Percentiles rank a stretch among this genome's conserved stretches.
phyloP scores from a whole-genome alignment of 176 grass and related monocot species.

The Oryza rufipogon region DNA sequence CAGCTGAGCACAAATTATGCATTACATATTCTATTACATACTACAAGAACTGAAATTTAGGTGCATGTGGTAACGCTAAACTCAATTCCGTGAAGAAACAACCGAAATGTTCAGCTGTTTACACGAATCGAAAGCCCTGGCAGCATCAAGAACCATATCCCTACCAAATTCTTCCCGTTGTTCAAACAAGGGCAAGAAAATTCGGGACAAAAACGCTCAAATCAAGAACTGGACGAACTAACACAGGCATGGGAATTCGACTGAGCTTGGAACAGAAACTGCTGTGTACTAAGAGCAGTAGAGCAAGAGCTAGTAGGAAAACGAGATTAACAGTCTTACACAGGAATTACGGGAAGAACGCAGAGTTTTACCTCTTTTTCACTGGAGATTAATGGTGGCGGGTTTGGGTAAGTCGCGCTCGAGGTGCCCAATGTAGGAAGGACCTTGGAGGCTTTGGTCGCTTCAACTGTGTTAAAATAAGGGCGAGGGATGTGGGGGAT shows the following conservation, averaged over 20 bases:
- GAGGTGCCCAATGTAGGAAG: background rate
- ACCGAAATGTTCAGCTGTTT: background rate
- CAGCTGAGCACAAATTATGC: background rate
- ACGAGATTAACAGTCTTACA: background rate
- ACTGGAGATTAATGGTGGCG: slow-evolving; percentile 14
- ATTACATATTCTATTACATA: background rate
- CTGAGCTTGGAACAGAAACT: background rate
- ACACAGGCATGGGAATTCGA: background rate
- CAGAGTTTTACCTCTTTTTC: slow-evolving; percentile 39
- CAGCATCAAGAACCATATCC: background rate
- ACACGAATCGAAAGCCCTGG: background rate
- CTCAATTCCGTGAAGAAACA: slow-evolving; percentile 12
- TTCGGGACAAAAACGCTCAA: slow-evolving; percentile 3
- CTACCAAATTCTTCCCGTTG: background rate
- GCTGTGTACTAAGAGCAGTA: background rate
- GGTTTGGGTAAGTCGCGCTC: background rate
- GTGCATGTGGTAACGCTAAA: background rate
- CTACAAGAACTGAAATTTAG: background rate
- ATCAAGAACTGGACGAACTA: slow-evolving; percentile 19
- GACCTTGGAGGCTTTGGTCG: background rate
- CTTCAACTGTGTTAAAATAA: background rate
- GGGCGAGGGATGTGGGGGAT: background rate
- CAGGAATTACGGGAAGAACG: background rate
- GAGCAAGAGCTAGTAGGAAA: background rate
- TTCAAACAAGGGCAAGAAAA: background rate